A percentile compares a stretch with the other conserved stretches of the same genome.
Evolutionary conservation across 31 red algal species (phyloP).

Genomic region (Asparagopsis taxiformis): DNA sequence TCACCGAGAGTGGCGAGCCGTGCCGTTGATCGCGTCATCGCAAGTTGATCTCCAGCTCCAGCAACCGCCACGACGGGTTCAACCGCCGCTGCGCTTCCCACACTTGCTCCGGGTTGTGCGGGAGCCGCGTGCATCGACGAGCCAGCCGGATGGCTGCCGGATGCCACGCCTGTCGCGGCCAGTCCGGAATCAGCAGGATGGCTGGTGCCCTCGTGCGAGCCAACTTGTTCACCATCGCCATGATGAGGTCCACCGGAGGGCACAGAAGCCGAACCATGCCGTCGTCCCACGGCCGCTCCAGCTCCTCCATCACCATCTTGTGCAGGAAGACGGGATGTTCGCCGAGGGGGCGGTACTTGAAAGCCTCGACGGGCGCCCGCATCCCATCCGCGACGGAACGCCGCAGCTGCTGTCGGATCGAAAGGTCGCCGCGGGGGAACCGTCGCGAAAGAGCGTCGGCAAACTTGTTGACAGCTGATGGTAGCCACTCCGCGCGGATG

Average conservation of each 20-base stretch:
- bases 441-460: constrained; percentile 43
- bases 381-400: constrained; percentile 38
- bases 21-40: not conserved
- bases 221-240: not conserved
- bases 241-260: not conserved
- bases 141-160: not conserved
- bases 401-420: constrained; percentile 40
- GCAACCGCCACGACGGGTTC: constrained; percentile 17
- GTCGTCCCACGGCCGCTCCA: not conserved
- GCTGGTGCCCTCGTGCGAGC: not conserved
- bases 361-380: constrained; percentile 4
- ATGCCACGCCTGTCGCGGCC: not conserved
- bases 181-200: not conserved
- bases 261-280: not conserved
- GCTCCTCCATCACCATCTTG: constrained; percentile 5
- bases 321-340: constrained; percentile 13
- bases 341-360: constrained; percentile 22
- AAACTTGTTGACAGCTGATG: constrained; percentile 36
- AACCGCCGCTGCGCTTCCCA: constrained; percentile 7
- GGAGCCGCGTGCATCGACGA: not conserved
- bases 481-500: constrained; percentile 24
- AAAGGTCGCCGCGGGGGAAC: constrained; percentile 41
- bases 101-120: not conserved
- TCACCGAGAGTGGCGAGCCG: not conserved
- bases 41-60: constrained; percentile 9